Evolutionary conservation across 768 basidiomycete genomes (phyloP).

Genomic region (Leccinum ochraceum): DNA sequence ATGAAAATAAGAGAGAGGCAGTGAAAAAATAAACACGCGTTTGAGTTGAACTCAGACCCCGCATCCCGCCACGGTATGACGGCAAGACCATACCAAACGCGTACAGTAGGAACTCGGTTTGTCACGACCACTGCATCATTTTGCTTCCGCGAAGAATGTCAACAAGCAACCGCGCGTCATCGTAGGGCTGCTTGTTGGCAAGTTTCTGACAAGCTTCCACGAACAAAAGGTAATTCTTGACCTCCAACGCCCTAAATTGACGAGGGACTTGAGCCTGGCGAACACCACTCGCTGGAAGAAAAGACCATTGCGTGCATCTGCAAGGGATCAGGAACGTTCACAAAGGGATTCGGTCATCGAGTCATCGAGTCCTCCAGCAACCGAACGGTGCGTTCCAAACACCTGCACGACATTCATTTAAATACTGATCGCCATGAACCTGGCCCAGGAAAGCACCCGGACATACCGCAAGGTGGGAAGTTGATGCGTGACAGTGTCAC

Average conservation of each 20-base stretch:
- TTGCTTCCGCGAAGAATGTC: slow-evolving; percentile 17
- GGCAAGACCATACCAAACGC: slow-evolving; percentile 31
- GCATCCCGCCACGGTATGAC: slow-evolving; percentile 28
- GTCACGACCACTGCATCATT: slow-evolving; percentile 14
- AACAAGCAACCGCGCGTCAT: not conserved
- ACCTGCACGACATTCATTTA: not conserved
- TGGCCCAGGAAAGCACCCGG: not conserved
- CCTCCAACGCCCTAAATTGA: slow-evolving; percentile 1
- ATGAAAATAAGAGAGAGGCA: slow-evolving; percentile 5
- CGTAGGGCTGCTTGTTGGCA: not conserved
- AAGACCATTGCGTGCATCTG: not conserved
- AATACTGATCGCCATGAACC: not conserved
- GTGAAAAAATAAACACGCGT: slow-evolving; percentile 14
- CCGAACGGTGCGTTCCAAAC: slow-evolving; percentile 5
- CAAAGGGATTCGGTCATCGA: not conserved
- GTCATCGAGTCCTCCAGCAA: not conserved
- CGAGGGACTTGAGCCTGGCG: not conserved
- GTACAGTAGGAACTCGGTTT: slow-evolving; percentile 18
- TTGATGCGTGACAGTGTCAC: slow-evolving; percentile 25
- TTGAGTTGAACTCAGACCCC: slow-evolving; percentile 20
- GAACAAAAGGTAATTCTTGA: slow-evolving; percentile 10
- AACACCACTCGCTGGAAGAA: not conserved
- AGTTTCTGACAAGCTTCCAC: not conserved
- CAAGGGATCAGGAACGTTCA: not conserved
- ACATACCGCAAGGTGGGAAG: slow-evolving; percentile 2